Evolutionary conservation across 441 rosid genomes (phyloP).

Genomic region (Euphorbia neoarborescens): DNA sequence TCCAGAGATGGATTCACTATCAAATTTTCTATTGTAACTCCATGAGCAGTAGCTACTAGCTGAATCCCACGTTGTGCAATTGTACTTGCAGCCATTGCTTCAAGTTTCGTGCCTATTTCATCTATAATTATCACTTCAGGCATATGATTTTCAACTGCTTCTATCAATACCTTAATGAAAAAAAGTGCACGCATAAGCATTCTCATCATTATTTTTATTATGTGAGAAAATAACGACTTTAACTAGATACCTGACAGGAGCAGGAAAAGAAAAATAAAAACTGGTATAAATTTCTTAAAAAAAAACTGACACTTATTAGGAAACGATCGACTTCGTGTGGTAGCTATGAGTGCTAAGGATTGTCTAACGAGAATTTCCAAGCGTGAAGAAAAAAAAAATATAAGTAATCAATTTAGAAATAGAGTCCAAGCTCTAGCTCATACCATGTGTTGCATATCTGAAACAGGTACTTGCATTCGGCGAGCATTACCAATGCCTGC

Average conservation of each 20-base stretch:
- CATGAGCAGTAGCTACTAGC: constrained; percentile 93
- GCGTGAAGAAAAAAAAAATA: too few relatives aligned
- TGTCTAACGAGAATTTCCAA: too few relatives aligned
- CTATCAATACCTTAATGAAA: constrained; percentile 56
- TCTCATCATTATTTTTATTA: neutral
- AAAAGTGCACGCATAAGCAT: constrained; percentile 13
- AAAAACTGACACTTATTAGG: too few relatives aligned
- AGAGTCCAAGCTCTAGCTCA: constrained; percentile 11
- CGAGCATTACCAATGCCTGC: constrained; percentile 90
- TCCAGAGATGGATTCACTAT: constrained; percentile 84
- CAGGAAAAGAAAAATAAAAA: neutral
- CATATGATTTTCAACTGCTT: constrained; percentile 95
- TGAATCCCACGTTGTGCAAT: constrained; percentile 95
- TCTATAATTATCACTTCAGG: constrained; percentile 91
- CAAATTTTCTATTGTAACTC: constrained; percentile 72
- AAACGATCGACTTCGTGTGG: too few relatives aligned
- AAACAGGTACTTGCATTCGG: constrained; percentile 85
- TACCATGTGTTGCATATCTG: constrained; percentile 86
- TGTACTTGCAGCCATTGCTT: constrained; percentile 88
- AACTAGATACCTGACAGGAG: neutral
- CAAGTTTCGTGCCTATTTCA: constrained; percentile 94
- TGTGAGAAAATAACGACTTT: neutral
- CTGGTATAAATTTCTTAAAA: neutral
- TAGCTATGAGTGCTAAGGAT: too few relatives aligned
- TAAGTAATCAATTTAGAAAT: too few relatives aligned